phyloP scores from a whole-genome alignment of 2,329 filamentous ascomycete species.

The Simplicillium sp. region DNA sequence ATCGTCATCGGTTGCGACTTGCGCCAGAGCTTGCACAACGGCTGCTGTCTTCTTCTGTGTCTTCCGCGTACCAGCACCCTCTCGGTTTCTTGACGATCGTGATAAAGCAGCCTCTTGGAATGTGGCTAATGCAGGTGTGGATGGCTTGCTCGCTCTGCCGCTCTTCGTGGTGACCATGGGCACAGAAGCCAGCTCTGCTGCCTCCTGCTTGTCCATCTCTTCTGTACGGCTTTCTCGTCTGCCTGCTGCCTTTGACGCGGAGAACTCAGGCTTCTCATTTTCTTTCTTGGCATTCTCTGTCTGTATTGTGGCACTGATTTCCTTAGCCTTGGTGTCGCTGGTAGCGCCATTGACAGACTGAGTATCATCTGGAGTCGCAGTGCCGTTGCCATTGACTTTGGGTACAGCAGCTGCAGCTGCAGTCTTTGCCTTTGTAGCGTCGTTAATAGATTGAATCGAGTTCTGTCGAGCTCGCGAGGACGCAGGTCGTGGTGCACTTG shows the following conservation, averaged over 20 bases:
- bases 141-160: constrained; percentile 56
- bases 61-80: constrained; percentile 34
- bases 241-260: constrained; percentile 14
- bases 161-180: constrained; percentile 53
- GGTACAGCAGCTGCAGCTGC: constrained; percentile 15
- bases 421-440: constrained; percentile 48
- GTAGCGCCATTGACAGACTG: constrained; percentile 19
- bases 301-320: constrained; percentile 25
- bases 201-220: constrained; percentile 30
- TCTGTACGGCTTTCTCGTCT: constrained; percentile 35
- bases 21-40: constrained; percentile 21
- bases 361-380: constrained; percentile 15
- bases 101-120: constrained; percentile 49
- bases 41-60: constrained; percentile 46
- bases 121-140: constrained; percentile 50
- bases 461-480: constrained; percentile 69
- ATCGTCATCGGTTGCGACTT: constrained; percentile 30
- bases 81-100: constrained; percentile 40
- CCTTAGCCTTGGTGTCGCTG: constrained; percentile 42
- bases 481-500: constrained; percentile 47
- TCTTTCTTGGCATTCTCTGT: constrained; percentile 24
- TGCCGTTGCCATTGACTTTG: constrained; percentile 25
- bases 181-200: constrained; percentile 31
- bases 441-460: constrained; percentile 52
- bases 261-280: constrained; percentile 16